A percentile compares a stretch with the other conserved stretches of the same genome.
These are phyloP conservation scores for Colletotrichum musicola DNA, from an alignment of 2,329 filamentous ascomycete genomes.

Conservation along the genomic window DNA sequence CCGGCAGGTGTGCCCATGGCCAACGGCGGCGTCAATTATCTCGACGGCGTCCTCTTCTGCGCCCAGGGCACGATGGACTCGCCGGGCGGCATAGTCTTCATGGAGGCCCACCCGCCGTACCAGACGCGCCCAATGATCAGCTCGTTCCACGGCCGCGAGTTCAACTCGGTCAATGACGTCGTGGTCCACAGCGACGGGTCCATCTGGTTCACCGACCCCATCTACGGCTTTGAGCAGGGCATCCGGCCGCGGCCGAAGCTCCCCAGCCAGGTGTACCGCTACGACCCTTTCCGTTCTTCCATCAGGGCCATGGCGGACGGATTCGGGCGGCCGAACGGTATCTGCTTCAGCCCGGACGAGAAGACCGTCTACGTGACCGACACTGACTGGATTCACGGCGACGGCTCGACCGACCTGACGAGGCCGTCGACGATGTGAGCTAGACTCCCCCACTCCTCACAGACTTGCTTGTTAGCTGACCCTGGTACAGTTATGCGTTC, in stretches of 20 bases:
- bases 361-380: slow-evolving; percentile 60
- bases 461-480: slow-evolving; percentile 32
- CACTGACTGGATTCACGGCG: slow-evolving; percentile 50
- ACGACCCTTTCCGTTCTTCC: slow-evolving; percentile 53
- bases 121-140: slow-evolving; percentile 47
- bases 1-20: slow-evolving; percentile 54
- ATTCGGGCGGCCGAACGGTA: slow-evolving; percentile 61
- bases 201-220: slow-evolving; percentile 65
- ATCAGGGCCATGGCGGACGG: slow-evolving; percentile 61
- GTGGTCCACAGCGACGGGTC: slow-evolving; percentile 56
- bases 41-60: slow-evolving; percentile 55
- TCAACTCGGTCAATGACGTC: slow-evolving; percentile 65
- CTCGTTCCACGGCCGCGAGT: slow-evolving; percentile 54
- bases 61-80: slow-evolving; percentile 50
- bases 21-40: slow-evolving; percentile 63
- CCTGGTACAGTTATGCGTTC: slow-evolving; percentile 50
- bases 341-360: slow-evolving; percentile 60
- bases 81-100: slow-evolving; percentile 48
- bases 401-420: slow-evolving; percentile 45
- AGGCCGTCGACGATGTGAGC: slow-evolving; percentile 36
- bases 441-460: slow-evolving; percentile 22
- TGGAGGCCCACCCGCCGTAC: slow-evolving; percentile 49
- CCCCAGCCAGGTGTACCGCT: slow-evolving; percentile 63
- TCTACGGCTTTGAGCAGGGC: slow-evolving; percentile 62
- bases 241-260: slow-evolving; percentile 59